Evolutionary conservation across 2,329 filamentous ascomycete genomes (phyloP).

Genomic region (Aspergillus pseudoglaucus): DNA sequence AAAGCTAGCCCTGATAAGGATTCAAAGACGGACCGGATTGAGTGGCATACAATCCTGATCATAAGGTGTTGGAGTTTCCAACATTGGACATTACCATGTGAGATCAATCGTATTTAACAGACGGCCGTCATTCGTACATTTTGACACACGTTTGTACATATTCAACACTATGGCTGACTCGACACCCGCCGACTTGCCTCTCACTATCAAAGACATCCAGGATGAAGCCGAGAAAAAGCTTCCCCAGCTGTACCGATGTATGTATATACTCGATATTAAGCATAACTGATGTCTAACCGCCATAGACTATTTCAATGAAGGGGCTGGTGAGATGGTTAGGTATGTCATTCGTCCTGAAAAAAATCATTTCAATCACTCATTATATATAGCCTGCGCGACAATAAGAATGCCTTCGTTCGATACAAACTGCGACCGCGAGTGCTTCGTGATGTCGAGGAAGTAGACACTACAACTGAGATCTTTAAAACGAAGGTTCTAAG

Average conservation of each 20-base stretch:
- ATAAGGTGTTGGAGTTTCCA: too few species aligned
- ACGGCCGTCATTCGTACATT: too few species aligned
- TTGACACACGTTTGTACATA: too few species aligned
- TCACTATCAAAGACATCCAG: not conserved
- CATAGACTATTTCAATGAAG: slow-evolving; percentile 50
- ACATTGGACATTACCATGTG: too few species aligned
- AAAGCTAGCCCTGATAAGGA: too few species aligned
- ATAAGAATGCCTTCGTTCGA: slow-evolving; percentile 43
- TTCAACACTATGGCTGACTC: too few species aligned
- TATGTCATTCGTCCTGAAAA: slow-evolving; percentile 7
- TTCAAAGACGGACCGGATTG: too few species aligned
- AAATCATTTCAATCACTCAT: too few species aligned
- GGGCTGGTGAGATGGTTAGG: slow-evolving; percentile 47
- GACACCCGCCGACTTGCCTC: not conserved
- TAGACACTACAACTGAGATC: slow-evolving; percentile 36
- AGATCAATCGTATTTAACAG: too few species aligned
- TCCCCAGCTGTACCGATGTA: not conserved
- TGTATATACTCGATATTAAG: not conserved
- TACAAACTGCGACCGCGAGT: slow-evolving; percentile 42
- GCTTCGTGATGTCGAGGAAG: slow-evolving; percentile 34
- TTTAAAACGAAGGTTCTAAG: slow-evolving; percentile 31
- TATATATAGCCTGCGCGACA: slow-evolving; percentile 37
- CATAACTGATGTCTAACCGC: not conserved
- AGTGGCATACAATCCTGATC: too few species aligned
- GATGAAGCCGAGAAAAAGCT: not conserved